These are phyloP conservation scores for Jamesozyma piceae DNA, from an alignment of 805 yeast species.

Conservation along the genomic window DNA sequence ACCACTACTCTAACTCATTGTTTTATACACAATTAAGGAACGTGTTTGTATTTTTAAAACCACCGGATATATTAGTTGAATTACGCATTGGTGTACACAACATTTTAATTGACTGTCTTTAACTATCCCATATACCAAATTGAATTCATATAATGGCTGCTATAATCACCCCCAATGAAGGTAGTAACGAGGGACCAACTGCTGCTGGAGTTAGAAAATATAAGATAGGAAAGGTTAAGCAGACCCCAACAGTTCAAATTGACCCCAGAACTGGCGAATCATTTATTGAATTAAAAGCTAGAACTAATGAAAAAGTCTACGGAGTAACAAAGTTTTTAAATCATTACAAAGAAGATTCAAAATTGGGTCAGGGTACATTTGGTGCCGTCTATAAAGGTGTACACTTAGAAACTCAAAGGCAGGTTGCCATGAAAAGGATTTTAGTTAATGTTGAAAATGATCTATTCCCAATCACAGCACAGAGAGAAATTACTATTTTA, in stretches of 20 bases:
- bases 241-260: constrained; percentile 24
- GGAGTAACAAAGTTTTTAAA: constrained; percentile 26
- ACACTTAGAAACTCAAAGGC: constrained; percentile 36
- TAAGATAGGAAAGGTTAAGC: constrained; percentile 30
- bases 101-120: no score
- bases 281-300: constrained; percentile 20
- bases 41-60: no score
- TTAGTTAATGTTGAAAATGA: constrained; percentile 40
- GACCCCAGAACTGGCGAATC: constrained; percentile 22
- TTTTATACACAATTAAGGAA: no score
- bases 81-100: no score
- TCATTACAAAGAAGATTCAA: constrained; percentile 31
- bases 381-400: constrained; percentile 81
- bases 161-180: not conserved
- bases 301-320: constrained; percentile 23
- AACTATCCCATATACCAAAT: not conserved
- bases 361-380: constrained; percentile 78
- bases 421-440: constrained; percentile 82
- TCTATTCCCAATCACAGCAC: constrained; percentile 88
- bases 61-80: no score
- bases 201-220: constrained; percentile 12
- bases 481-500: constrained; percentile 80
- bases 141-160: not conserved
- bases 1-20: no score
- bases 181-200: not conserved